These are phyloP conservation scores for Agaricus subrufescens DNA, from an alignment of 768 basidiomycete genomes.

Conservation along the genomic window DNA sequence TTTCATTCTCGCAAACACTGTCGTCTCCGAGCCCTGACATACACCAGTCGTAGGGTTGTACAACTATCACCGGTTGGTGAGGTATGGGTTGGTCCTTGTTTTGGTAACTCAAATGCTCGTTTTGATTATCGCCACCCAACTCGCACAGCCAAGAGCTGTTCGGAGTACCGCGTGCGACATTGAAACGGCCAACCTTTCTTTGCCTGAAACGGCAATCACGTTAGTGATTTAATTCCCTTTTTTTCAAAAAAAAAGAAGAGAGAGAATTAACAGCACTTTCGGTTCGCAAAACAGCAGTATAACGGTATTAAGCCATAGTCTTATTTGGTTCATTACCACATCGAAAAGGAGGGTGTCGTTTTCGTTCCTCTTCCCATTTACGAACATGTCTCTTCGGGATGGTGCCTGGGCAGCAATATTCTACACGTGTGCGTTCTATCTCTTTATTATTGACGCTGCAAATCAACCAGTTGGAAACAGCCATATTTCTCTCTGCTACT, in stretches of 20 bases:
- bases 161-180: too few species aligned
- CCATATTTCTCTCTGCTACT: background rate
- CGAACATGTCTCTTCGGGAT: background rate
- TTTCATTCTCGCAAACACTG: too few species aligned
- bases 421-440: background rate
- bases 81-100: background rate
- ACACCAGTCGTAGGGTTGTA: background rate
- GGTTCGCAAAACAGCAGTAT: background rate
- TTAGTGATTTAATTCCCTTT: too few species aligned
- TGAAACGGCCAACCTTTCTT: too few species aligned
- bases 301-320: background rate
- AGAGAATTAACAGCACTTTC: too few species aligned
- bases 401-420: conserved; percentile 9
- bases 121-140: background rate
- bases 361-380: background rate
- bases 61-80: background rate
- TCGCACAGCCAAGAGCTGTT: too few species aligned
- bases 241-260: too few species aligned
- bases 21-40: background rate
- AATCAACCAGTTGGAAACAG: background rate
- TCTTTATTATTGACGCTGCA: background rate
- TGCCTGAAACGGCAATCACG: too few species aligned
- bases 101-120: background rate
- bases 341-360: background rate
- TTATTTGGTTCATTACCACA: background rate